Evolutionary conservation across 1,139 yeast genomes (phyloP), one percentile per base, ranked within the genome.

Genomic region (Sugiyamaella sp.): DNA sequence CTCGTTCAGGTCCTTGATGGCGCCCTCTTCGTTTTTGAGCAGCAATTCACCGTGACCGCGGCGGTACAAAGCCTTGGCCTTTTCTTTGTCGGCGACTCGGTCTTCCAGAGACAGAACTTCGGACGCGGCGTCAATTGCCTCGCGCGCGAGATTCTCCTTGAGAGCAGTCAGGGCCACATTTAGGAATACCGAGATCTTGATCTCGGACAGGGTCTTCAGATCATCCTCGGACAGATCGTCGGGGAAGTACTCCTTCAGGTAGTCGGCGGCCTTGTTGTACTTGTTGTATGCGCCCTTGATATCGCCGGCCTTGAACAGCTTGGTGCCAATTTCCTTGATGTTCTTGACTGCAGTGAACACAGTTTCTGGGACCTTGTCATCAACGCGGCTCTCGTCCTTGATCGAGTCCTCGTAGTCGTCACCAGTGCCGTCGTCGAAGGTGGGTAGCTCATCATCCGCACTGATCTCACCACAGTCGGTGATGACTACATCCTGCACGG

Each of bases 1-100:
- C 56, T 77, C 74, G 60, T 82, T 81, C 54, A 89, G 80, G 58
- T 82, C 84, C 17, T 70, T 68, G 55, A 85, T 74, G 0, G 97
- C 95, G 53, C 75, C 77, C 20, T 83, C 89, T 57, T 86, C 88
- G 64, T 88, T 84, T 63, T 85, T 85, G 12, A 55, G 54, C 25
- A 55, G 40, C 43, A 62, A 38, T 38, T 57, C 51, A 4, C 60
- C 66, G 27, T 53, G 75, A 35, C 96, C 97, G 71, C 89, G 84
- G 68, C 97, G 83, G 74, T 86, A 91, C 51, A 80, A 75, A 0
- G 97, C 97, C 75, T 91, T 91, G 6, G 95, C 89, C 68, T 79
- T 80, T 25, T 88, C 82, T 62, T 82, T 80, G 52, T 80, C 86
- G 51, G 82, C 89, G 10, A 86, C 74, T 2, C 74, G 78, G 44